Percentiles rank a stretch among this genome's conserved stretches.
phyloP scores from a whole-genome alignment of 2,329 filamentous ascomycete genomes.

The Neonectria neomacrospora region DNA sequence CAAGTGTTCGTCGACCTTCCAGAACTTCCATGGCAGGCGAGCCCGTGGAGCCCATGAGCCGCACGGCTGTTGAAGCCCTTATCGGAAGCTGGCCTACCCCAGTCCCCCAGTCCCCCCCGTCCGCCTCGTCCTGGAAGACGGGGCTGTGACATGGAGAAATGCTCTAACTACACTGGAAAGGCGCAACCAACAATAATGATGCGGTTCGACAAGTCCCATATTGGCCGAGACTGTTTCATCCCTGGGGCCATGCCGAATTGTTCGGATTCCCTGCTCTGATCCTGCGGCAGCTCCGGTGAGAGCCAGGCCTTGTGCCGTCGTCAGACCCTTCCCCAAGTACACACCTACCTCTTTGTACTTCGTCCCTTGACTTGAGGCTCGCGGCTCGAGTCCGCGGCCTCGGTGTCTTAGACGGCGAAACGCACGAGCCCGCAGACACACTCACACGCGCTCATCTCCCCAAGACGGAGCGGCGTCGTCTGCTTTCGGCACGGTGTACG shows the following conservation, averaged over 20 bases:
- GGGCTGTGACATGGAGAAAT: conserved; percentile 31
- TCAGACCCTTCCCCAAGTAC: conserved; percentile 8
- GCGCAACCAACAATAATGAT: conserved; percentile 27
- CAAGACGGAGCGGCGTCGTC: conserved; percentile 31
- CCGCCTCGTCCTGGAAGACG: conserved; percentile 31
- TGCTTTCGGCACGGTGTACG: conserved; percentile 28
- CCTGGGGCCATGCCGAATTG: conserved; percentile 29
- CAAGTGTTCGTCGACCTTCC: conserved; percentile 43
- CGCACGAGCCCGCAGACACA: conserved; percentile 32
- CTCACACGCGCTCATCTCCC: conserved; percentile 34
- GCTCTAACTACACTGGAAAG: conserved; percentile 16
- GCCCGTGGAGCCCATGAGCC: conserved; percentile 39
- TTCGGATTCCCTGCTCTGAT: conserved; percentile 34
- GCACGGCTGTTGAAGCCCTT: conserved; percentile 38
- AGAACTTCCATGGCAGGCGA: conserved; percentile 44
- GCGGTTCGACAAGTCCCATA: conserved; percentile 25
- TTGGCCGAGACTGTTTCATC: conserved; percentile 41
- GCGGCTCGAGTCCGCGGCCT: conserved; percentile 22
- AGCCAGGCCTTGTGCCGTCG: conserved; percentile 23
- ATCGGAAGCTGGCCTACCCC: conserved; percentile 29
- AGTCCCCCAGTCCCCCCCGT: conserved; percentile 15
- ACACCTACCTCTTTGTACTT: neutral
- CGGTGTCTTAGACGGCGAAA: conserved; percentile 27
- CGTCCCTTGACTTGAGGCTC: neutral
- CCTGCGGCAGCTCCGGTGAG: conserved; percentile 27